Evolutionary conservation across 2,329 filamentous ascomycete species (phyloP).

Genomic region (Fusarium papillatum): DNA sequence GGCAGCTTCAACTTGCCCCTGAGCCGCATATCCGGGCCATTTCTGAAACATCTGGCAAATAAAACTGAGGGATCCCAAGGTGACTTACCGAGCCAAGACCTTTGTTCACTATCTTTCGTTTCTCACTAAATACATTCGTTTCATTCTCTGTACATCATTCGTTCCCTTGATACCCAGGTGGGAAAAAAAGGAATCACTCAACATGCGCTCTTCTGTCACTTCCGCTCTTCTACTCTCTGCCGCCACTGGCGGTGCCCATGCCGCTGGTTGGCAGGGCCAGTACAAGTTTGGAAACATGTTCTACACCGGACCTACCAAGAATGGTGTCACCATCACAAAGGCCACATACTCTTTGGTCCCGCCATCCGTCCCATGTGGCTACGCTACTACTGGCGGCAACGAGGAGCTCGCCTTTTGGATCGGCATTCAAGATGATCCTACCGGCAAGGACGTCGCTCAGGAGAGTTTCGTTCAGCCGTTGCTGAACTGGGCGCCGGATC

Average conservation of each 20-base stretch:
- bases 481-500: constrained; percentile 25
- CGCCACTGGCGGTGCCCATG: constrained; percentile 7
- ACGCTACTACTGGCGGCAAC: constrained; percentile 26
- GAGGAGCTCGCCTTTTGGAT: constrained; percentile 31
- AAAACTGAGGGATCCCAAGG: neutral
- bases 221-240: constrained; percentile 9
- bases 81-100: neutral
- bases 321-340: constrained; percentile 20
- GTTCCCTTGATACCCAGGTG: neutral
- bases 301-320: constrained; percentile 25
- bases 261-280: constrained; percentile 13
- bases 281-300: constrained; percentile 32
- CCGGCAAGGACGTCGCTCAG: constrained; percentile 16
- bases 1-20: neutral
- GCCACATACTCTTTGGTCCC: constrained; percentile 21
- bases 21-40: neutral
- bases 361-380: constrained; percentile 16
- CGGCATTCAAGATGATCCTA: constrained; percentile 24
- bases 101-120: neutral
- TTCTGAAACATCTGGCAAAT: neutral
- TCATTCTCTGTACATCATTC: neutral
- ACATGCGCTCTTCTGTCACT: constrained; percentile 11
- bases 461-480: constrained; percentile 21
- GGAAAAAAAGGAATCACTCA: neutral
- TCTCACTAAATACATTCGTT: neutral